Evolutionary conservation across 352 stramenopile species (phyloP).

Genomic region (Phytophthora foliorum): DNA sequence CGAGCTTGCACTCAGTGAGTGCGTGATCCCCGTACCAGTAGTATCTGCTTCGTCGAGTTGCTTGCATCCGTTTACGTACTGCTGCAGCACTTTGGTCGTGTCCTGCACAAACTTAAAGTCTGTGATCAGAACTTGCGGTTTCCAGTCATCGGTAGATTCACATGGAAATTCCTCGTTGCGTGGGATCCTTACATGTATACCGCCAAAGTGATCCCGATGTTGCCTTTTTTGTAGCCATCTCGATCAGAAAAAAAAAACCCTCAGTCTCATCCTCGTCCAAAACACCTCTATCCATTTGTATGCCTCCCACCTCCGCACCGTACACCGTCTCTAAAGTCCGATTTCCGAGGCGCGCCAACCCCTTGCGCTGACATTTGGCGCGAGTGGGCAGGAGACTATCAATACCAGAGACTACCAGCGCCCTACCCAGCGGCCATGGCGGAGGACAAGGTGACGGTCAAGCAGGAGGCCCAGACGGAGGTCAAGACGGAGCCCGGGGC

Average conservation of each 20-base stretch:
- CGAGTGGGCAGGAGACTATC: neutral
- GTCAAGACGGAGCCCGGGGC: constrained; percentile 47
- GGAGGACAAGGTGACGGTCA: constrained; percentile 44
- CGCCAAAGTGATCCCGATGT: no score
- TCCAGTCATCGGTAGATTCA: no score
- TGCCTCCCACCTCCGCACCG: neutral
- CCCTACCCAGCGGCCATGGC: constrained; percentile 27
- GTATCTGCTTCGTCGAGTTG: no score
- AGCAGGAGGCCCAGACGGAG: constrained; percentile 40
- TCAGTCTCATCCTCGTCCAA: neutral
- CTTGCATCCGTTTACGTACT: no score
- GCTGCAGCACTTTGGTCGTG: no score
- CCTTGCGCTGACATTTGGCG: constrained; percentile 42
- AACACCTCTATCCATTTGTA: neutral
- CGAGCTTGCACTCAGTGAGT: no score
- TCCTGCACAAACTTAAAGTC: no score
- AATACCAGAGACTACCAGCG: neutral
- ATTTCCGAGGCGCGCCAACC: neutral
- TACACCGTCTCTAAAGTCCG: neutral
- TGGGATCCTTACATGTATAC: no score
- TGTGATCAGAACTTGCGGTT: no score
- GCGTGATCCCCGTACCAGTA: no score
- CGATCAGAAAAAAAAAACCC: neutral
- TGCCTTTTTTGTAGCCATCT: neutral
- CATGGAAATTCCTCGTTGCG: no score